A percentile compares a stretch with the other conserved stretches of the same genome.
Evolutionary conservation across 2,329 filamentous ascomycete species (phyloP).

Genomic region (Rhinocladiella mackenziei): DNA sequence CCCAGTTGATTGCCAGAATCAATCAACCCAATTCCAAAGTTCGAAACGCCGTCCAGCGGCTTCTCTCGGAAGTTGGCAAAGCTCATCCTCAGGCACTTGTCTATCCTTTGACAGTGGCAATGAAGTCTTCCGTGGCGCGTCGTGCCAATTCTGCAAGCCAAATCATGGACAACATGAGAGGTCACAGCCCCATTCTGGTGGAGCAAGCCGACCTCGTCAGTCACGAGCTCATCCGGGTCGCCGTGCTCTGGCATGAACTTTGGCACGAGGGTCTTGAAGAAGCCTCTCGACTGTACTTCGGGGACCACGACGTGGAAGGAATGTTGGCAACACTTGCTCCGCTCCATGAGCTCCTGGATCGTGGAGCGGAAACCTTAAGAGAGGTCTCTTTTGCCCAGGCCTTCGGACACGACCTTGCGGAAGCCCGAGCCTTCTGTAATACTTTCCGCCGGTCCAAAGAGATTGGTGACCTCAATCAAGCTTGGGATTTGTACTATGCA

Average conservation of each 20-base stretch:
- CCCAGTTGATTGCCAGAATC: conserved; percentile 93
- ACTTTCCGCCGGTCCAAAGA: conserved; percentile 87
- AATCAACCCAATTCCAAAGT: conserved; percentile 91
- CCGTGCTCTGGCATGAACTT: conserved; percentile 95
- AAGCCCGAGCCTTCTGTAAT: conserved; percentile 93
- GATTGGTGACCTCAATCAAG: conserved; percentile 91
- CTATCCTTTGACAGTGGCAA: conserved; percentile 93
- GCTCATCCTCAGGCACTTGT: conserved; percentile 94
- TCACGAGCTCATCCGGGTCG: conserved; percentile 92
- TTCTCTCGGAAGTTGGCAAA: conserved; percentile 87
- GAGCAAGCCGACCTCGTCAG: conserved; percentile 95
- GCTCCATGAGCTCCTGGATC: conserved; percentile 84
- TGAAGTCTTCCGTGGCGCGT: conserved; percentile 86
- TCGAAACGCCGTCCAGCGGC: conserved; percentile 82
- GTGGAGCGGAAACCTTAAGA: conserved; percentile 84
- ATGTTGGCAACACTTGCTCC: conserved; percentile 92
- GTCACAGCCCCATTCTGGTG: conserved; percentile 86
- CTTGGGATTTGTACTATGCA: conserved; percentile 98
- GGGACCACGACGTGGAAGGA: conserved; percentile 92
- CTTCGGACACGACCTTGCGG: conserved; percentile 89
- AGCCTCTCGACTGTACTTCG: conserved; percentile 93
- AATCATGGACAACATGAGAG: conserved; percentile 97
- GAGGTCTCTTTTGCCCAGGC: conserved; percentile 98
- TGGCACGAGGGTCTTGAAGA: conserved; percentile 99
- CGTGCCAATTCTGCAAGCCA: conserved; percentile 82